A percentile compares a stretch with the other conserved stretches of the same genome.
These are phyloP conservation scores for Heritiera fomes DNA, from an alignment of 345 rosid genomes.

Conservation along the genomic window DNA sequence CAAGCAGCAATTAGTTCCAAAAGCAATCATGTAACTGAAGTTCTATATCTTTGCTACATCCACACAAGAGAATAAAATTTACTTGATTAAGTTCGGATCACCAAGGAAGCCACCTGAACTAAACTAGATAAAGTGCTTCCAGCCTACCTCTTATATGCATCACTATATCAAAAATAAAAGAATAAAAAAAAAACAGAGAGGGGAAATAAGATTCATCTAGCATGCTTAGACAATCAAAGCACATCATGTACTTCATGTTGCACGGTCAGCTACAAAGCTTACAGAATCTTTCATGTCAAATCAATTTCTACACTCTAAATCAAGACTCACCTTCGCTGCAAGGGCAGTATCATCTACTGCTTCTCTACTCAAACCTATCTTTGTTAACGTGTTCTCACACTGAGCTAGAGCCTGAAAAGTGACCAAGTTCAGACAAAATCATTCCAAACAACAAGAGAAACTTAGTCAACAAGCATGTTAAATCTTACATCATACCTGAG, in stretches of 20 bases:
- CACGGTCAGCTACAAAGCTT: not conserved
- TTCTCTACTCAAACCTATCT: constrained; percentile 80
- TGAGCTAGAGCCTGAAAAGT: constrained; percentile 89
- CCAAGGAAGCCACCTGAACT: not conserved
- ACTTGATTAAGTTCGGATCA: not conserved
- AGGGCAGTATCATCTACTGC: constrained; percentile 97
- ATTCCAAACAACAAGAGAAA: constrained; percentile 8
- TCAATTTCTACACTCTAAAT: not conserved
- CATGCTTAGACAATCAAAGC: not conserved
- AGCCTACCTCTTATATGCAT: not conserved
- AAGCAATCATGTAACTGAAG: not conserved
- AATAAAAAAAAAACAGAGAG: no score
- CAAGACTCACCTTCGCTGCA: constrained; percentile 76
- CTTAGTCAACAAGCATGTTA: not conserved
- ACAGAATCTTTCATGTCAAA: not conserved
- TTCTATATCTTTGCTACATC: not conserved
- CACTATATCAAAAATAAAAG: not conserved
- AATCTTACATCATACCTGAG: constrained; percentile 59
- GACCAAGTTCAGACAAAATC: not conserved
- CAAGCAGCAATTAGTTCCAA: not conserved
- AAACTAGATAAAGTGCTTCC: constrained; percentile 8
- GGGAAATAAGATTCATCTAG: not conserved
- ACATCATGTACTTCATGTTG: not conserved
- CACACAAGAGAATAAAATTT: constrained; percentile 1
- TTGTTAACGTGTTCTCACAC: constrained; percentile 87